Evolutionary conservation across 176 grass and related monocot genomes (phyloP), one percentile per base, ranked within the genome.

Genomic region (Carex myosuroides): DNA sequence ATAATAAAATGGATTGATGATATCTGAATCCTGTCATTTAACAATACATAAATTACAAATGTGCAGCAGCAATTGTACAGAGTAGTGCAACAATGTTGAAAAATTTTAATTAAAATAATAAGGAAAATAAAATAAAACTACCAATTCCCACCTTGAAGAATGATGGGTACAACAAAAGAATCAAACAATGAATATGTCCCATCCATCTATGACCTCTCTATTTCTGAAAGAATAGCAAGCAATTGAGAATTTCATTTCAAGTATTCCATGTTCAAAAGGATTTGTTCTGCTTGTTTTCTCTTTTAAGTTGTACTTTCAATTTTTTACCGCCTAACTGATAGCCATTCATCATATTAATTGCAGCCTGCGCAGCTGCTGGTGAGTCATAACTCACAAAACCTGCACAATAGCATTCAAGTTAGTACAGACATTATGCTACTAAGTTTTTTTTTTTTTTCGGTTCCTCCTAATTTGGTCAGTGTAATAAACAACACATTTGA

Each of bases 241-340:
- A 85, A 65, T 88, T 79, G 60, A 84, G 48, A 82, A 83, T 82
- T 64, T 84, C 56, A 79, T 67, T 21, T 80, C 52, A 70, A 85
- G 24, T 76, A 88, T 80, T 84, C 48, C 72, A 84, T 70, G 55
- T 57, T 92, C 89, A 91, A 89, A 75, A 94, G 77, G 87, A 87
- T 91, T 92, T 96, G 86, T 86, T 92, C 48, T 91, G 88, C 90
- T 96, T 94, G 92, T 94, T 97, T 84, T 99, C 97, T 88, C 91
- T 92, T 90, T 99, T 99, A 58, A 96, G 97, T 77, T 99, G 97
- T 88, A 99, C 97, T 88, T 99, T 99, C 71, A 99, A 91, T 32
- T 92, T 94, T 82, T 99, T 99, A 85, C 93, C 85, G 3, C 91
- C 92, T 90, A 97, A 84, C 83, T 94, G 92, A 79, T 26, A 94